Percentiles rank a stretch among this genome's conserved stretches.
phyloP scores from a whole-genome alignment of 192 early-diverging fungal species.

The Backusella westeae region DNA sequence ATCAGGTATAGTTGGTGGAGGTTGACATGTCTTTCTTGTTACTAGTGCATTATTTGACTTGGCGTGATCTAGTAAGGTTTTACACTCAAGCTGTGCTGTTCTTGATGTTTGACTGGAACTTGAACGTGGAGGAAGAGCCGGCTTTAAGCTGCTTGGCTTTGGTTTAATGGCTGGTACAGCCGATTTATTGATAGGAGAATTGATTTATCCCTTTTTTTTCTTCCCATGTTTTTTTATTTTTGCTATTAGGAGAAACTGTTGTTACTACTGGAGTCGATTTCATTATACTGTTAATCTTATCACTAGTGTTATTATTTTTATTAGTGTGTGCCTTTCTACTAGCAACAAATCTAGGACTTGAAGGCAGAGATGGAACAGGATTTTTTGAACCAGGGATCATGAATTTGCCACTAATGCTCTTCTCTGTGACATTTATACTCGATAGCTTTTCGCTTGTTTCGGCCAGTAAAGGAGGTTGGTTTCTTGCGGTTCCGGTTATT shows the following conservation, averaged over 20 bases:
- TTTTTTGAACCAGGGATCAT: background rate
- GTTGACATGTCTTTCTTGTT: background rate
- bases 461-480: background rate
- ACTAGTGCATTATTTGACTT: background rate
- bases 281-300: background rate
- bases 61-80: background rate
- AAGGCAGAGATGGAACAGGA: conserved; percentile 19
- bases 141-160: background rate
- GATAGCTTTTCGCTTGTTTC: background rate
- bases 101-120: background rate
- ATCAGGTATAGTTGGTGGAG: background rate
- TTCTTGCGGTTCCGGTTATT: background rate
- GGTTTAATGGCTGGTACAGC: background rate
- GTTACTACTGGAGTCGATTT: background rate
- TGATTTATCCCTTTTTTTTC: background rate
- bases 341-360: conserved; percentile 12
- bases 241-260: background rate
- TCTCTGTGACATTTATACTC: background rate
- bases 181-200: background rate
- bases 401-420: background rate
- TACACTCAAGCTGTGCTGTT: background rate
- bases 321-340: background rate
- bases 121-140: background rate
- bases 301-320: background rate
- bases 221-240: background rate